phyloP scores from a whole-genome alignment of 345 rosid genomes.

The Rhizophora mangle region DNA sequence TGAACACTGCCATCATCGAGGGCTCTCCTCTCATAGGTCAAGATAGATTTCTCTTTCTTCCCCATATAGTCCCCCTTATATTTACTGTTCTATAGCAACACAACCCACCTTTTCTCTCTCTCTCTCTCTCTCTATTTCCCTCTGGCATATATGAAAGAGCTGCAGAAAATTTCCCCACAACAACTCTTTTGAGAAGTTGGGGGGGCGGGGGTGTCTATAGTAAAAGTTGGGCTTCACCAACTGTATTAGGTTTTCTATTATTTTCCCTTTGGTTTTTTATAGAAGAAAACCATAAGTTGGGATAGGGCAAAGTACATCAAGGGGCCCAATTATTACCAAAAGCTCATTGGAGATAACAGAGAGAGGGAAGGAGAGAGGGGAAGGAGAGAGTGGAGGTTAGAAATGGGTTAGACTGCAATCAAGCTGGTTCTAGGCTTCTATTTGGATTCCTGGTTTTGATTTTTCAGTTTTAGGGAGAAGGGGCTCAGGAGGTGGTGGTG shows the following conservation, averaged over 20 bases:
- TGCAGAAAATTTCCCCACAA: conserved; percentile 17
- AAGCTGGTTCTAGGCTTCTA: conserved; percentile 9
- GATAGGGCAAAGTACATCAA: conserved; percentile 13
- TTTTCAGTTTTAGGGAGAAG: conserved; percentile 4
- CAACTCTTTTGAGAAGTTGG: conserved; percentile 23
- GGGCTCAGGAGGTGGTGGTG: too few species aligned
- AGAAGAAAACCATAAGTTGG: neutral
- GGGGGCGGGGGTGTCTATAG: neutral
- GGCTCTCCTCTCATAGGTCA: conserved; percentile 19
- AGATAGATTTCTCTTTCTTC: conserved; percentile 22
- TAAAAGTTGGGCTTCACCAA: too few species aligned
- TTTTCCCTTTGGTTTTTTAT: too few species aligned
- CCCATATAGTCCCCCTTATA: conserved; percentile 20
- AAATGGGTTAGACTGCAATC: conserved; percentile 45
- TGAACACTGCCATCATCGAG: conserved; percentile 34
- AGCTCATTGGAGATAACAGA: conserved; percentile 14
- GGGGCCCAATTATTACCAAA: conserved; percentile 27
- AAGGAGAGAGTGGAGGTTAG: conserved; percentile 7
- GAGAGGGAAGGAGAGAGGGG: conserved; percentile 6
- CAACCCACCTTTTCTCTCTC: neutral
- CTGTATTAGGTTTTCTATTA: too few species aligned
- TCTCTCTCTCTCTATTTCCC: neutral
- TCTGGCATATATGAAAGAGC: neutral
- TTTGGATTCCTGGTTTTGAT: conserved; percentile 7
- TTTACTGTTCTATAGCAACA: conserved; percentile 19